phyloP scores from a whole-genome alignment of 345 rosid genomes.

The Sonneratia alba region DNA sequence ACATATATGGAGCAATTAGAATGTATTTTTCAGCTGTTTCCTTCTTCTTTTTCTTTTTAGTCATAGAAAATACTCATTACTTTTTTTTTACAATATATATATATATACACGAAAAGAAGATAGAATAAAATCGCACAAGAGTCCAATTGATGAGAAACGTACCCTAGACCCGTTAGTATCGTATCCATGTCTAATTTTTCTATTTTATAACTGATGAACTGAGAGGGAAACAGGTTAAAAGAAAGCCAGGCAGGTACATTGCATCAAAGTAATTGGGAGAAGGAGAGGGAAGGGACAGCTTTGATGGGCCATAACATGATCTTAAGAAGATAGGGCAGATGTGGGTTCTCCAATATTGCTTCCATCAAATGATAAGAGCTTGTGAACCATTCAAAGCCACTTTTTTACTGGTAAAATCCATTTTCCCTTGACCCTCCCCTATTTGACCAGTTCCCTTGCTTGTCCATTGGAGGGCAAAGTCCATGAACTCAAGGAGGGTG shows the following conservation, averaged over 20 bases:
- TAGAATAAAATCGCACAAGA: too few relatives aligned
- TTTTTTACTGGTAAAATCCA: slow-evolving; percentile 10
- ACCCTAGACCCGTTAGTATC: too few relatives aligned
- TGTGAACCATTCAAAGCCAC: slow-evolving; percentile 12
- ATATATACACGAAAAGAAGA: too few relatives aligned
- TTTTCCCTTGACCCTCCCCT: slow-evolving; percentile 21
- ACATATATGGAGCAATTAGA: slow-evolving; percentile 15
- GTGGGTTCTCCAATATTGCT: slow-evolving; percentile 35
- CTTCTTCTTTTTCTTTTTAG: too few relatives aligned
- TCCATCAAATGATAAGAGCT: slow-evolving; percentile 11
- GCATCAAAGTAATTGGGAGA: slow-evolving; percentile 3
- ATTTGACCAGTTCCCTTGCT: slow-evolving; percentile 32
- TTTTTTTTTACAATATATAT: too few relatives aligned
- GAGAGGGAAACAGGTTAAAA: slow-evolving; percentile 7
- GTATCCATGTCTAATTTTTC: neutral
- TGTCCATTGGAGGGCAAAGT: slow-evolving; percentile 24
- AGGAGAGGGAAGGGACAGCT: slow-evolving; percentile 37
- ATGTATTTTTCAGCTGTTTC: neutral
- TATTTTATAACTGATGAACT: neutral
- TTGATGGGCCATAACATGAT: slow-evolving; percentile 48
- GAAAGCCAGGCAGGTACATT: slow-evolving; percentile 1
- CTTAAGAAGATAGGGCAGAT: slow-evolving; percentile 27
- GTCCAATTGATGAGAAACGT: too few relatives aligned
- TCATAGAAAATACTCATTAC: too few relatives aligned
- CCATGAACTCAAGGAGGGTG: slow-evolving; percentile 29